Conservation (phyloP, 441 rosid species). For the Lepidium campestre region DNA sequence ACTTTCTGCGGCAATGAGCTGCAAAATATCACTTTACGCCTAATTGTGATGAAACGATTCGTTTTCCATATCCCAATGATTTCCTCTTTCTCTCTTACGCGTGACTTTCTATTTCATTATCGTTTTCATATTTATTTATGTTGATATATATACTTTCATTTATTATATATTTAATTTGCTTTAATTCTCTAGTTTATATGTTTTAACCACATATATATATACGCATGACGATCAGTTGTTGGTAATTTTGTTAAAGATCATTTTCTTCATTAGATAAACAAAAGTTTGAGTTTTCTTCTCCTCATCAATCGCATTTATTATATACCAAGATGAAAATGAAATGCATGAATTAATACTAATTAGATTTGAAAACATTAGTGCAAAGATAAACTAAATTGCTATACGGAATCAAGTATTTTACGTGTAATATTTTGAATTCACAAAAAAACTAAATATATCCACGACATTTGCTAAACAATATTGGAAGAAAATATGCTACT, state of each 20-base stretch:
- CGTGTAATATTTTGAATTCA: too few species aligned
- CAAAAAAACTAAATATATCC: too few species aligned
- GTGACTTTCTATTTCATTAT: constrained; percentile 30
- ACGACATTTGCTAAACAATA: too few species aligned
- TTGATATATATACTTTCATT: neutral
- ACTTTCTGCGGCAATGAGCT: constrained; percentile 35
- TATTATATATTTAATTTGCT: neutral
- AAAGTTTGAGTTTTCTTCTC: neutral
- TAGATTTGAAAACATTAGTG: too few species aligned
- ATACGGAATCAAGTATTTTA: too few species aligned
- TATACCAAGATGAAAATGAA: neutral
- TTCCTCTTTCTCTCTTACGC: constrained; percentile 42
- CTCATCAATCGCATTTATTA: neutral
- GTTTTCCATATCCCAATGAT: constrained; percentile 32
- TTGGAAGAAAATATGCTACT: too few species aligned
- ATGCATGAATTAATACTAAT: too few species aligned
- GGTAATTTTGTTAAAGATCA: neutral
- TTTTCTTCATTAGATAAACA: neutral
- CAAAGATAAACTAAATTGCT: too few species aligned
- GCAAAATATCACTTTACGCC: constrained; percentile 30
- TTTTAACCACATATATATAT: neutral
- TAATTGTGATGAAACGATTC: constrained; percentile 25
- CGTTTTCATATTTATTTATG: neutral
- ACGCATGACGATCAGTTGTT: neutral
- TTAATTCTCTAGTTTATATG: neutral